Evolutionary conservation across 176 grass and related monocot genomes (phyloP), one percentile per base, ranked within the genome.

Genomic region (Saccharum spontaneum): DNA sequence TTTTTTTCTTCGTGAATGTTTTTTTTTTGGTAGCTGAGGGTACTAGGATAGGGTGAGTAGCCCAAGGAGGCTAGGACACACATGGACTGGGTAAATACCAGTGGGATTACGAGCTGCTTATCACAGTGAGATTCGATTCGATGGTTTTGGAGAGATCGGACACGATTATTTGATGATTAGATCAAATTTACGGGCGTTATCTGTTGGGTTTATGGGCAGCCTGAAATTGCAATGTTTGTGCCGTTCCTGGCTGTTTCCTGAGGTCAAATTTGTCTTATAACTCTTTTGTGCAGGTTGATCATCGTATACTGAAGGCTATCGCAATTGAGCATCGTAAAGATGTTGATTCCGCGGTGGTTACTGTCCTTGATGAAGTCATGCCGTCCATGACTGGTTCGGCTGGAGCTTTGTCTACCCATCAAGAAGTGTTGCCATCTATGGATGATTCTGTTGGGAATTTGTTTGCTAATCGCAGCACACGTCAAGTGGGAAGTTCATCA

Each of bases 281-380:
- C 57, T 73, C 30, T 89, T 64, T 4, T 30, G 55, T 77, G 55
- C 78, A 94, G 92, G 87, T 94, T 75, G 92, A 94, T 73, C 81
- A 86, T 46, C 92, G 92, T 22, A 83, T 94, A 37, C 75, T 94
- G 9, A 94, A 89, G 87, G 87, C 87, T 70, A 76, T 94, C 13
- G 84, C 89, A 10, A 64, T 87, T 52, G 87, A 91, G 33, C 84
- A 82, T 30, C 10, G 10, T 38, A 87, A 61, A 6, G 73, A 94
- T 91, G 61, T 72, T 80, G 84, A 91, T 82, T 57, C 68, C 30
- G 82, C 69, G 1, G 89, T 91, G 15, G 50, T 89, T 23, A 37
- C 76, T 2, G 54, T 94, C 60, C 84, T 94, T 82, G 82, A 86
- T 22, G 69, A 91, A 76, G 82, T 87, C 17, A 73, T 94, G 63